Conservation (phyloP, 2,329 filamentous ascomycete species). For the Ophiostoma populinum region DNA sequence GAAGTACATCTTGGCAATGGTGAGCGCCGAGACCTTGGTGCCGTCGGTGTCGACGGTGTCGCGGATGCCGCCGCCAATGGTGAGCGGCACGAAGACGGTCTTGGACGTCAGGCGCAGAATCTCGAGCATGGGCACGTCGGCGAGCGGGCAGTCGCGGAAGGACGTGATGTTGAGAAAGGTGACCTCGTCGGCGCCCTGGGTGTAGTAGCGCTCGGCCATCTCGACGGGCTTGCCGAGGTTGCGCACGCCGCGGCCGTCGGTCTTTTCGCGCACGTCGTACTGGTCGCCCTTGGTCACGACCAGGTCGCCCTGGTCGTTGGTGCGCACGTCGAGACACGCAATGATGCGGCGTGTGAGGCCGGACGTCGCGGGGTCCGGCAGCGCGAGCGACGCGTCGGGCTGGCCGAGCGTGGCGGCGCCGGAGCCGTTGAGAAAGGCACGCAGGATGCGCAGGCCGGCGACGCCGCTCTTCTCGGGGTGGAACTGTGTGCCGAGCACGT, state of each 20-base stretch:
- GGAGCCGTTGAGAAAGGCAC: constrained; percentile 68
- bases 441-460: constrained; percentile 68
- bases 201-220: constrained; percentile 85
- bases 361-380: constrained; percentile 4
- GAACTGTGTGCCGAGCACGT: constrained; percentile 85
- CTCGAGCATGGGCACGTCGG: constrained; percentile 91
- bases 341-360: constrained; percentile 88
- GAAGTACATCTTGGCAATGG: constrained; percentile 95
- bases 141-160: constrained; percentile 86
- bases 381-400: neutral
- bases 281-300: constrained; percentile 98
- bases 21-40: constrained; percentile 69
- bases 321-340: constrained; percentile 85
- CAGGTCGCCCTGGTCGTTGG: constrained; percentile 85
- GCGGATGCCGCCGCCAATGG: constrained; percentile 86
- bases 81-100: constrained; percentile 90
- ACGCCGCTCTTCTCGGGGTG: constrained; percentile 94
- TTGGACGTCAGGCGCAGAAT: constrained; percentile 71
- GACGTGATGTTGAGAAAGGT: constrained; percentile 98
- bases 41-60: constrained; percentile 84
- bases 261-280: constrained; percentile 92
- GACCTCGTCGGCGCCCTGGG: constrained; percentile 90
- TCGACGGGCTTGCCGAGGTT: constrained; percentile 96
- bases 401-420: constrained; percentile 32
- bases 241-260: constrained; percentile 48